Evolutionary conservation across 345 rosid species (phyloP).

Genomic region (Reutealis trisperma): DNA sequence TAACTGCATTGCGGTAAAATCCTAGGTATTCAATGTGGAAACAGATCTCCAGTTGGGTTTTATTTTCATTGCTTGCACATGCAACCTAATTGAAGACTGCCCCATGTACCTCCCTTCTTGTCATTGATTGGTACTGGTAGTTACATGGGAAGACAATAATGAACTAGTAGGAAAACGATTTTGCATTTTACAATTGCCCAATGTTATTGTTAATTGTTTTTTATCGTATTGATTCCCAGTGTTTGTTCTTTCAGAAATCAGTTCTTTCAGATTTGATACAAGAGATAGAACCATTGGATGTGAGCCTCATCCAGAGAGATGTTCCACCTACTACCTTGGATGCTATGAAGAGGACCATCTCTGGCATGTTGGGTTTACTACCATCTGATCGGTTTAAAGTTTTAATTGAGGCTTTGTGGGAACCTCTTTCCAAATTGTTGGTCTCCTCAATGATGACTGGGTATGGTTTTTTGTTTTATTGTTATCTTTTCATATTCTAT

Average conservation of each 20-base stretch:
- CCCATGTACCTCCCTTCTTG: not conserved
- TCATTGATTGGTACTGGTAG: not conserved
- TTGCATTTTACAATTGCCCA: not conserved
- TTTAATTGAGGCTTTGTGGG: constrained; percentile 88
- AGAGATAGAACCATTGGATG: constrained; percentile 91
- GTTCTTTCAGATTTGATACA: constrained; percentile 64
- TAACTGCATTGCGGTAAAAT: not conserved
- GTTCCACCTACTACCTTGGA: constrained; percentile 81
- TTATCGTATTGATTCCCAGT: not conserved
- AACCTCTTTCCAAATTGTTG: constrained; percentile 81
- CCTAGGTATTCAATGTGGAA: not conserved
- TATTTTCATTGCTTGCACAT: not conserved
- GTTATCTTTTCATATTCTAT: not conserved
- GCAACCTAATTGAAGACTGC: no score
- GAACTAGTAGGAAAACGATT: not conserved
- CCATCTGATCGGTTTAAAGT: constrained; percentile 94
- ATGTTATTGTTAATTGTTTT: not conserved
- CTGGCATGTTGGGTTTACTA: constrained; percentile 95
- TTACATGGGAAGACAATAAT: not conserved
- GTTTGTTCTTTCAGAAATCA: constrained; percentile 52
- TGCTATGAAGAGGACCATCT: constrained; percentile 97
- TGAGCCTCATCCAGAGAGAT: constrained; percentile 85
- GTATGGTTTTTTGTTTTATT: constrained; percentile 43
- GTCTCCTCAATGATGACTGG: constrained; percentile 98
- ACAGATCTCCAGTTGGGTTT: not conserved